These are phyloP conservation scores for Septoria petroselini DNA, from an alignment of 2,329 filamentous ascomycete genomes.

Conservation along the genomic window DNA sequence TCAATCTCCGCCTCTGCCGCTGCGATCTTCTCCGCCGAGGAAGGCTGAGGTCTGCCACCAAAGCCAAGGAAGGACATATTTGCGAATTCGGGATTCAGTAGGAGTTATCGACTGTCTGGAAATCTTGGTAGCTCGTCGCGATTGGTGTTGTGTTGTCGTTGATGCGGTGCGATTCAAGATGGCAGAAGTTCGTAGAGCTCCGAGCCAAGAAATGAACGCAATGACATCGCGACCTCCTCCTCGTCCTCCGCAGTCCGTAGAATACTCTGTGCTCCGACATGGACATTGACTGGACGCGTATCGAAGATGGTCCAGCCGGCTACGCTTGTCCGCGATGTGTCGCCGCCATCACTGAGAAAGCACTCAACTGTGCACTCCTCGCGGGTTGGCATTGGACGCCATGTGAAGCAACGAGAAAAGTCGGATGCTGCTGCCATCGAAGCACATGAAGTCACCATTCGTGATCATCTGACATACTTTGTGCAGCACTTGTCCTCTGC, in stretches of 20 bases:
- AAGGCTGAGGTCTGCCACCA: conserved; percentile 71
- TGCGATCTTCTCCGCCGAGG: conserved; percentile 94
- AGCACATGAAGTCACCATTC: conserved; percentile 49
- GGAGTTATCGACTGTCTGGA: not conserved
- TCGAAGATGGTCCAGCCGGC: conserved; percentile 16
- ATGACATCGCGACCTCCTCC: no score
- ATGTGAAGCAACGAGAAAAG: not conserved
- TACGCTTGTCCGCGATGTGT: conserved; percentile 31
- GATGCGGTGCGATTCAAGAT: not conserved
- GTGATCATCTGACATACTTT: conserved; percentile 51
- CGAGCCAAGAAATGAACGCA: no score
- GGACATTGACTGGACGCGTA: not conserved
- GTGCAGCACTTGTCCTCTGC: conserved; percentile 41
- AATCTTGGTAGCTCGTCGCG: not conserved
- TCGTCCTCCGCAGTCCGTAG: no score
- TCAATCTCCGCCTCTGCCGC: conserved; percentile 96
- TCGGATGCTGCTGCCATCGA: conserved; percentile 48
- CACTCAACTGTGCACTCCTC: conserved; percentile 7
- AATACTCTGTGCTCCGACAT: not conserved
- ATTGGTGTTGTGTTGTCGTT: not conserved
- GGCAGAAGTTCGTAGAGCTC: no score
- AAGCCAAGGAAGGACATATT: conserved; percentile 70
- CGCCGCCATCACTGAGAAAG: conserved; percentile 33
- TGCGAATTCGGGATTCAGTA: conserved; percentile 2
- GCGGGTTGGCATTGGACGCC: not conserved